These are phyloP conservation scores for Speleostelium caveatum DNA, from an alignment of 78 protist genomes.

Conservation along the genomic window DNA sequence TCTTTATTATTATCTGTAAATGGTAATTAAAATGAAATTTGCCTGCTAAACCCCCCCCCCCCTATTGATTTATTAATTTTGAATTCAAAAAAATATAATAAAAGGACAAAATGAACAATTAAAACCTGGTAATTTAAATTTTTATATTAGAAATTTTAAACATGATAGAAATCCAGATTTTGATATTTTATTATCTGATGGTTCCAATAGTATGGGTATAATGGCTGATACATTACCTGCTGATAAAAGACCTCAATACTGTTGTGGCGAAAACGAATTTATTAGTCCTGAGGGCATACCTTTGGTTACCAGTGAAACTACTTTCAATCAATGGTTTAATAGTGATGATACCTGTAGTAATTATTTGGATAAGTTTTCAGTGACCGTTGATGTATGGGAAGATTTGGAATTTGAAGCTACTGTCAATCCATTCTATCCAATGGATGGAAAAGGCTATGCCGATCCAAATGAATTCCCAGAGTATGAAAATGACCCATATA, in stretches of 20 bases:
- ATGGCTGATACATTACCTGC: not conserved
- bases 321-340: slow-evolving; percentile 4
- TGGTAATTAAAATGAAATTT: no score
- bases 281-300: not conserved
- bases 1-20: no score
- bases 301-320: not conserved
- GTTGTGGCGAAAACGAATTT: not conserved
- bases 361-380: not conserved
- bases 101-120: no score
- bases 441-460: not conserved
- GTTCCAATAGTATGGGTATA: not conserved
- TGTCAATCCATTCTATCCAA: not conserved
- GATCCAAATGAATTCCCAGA: not conserved
- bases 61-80: no score
- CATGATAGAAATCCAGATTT: not conserved
- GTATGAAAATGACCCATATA: not conserved
- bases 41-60: no score
- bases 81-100: no score
- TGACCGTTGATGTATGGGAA: not conserved
- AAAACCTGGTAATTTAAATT: no score
- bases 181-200: not conserved
- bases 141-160: slow-evolving; percentile 35
- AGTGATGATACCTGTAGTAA: not conserved
- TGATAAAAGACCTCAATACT: slow-evolving; percentile 3
- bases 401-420: not conserved